Evolutionary conservation across 2,329 filamentous ascomycete species (phyloP).

Genomic region (Sporothrix variecibatus): DNA sequence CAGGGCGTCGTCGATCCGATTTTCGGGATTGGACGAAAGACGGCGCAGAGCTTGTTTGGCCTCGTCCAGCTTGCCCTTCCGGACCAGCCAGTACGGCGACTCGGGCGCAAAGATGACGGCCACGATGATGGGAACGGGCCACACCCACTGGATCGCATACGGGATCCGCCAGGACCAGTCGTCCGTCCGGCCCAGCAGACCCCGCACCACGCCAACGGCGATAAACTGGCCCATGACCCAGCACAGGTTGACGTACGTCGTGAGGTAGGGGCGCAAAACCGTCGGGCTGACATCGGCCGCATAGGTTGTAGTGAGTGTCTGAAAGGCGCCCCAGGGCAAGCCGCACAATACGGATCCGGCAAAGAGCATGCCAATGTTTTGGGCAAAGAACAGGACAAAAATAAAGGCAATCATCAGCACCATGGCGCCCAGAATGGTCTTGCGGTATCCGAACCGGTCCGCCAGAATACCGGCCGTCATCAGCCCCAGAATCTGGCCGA

Average conservation of each 20-base stretch:
- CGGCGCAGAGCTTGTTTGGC: conserved; percentile 35
- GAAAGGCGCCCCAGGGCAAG: conserved; percentile 36
- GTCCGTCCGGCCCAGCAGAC: conserved; percentile 37
- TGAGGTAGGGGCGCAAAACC: conserved; percentile 42
- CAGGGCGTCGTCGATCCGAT: conserved; percentile 32
- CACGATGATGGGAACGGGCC: conserved; percentile 45
- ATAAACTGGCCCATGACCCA: conserved; percentile 45
- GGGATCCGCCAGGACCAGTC: conserved; percentile 46
- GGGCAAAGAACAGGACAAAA: conserved; percentile 50
- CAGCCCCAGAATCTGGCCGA: conserved; percentile 53
- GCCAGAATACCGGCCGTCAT: conserved; percentile 51
- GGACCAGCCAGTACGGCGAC: conserved; percentile 50
- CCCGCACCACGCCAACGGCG: conserved; percentile 44
- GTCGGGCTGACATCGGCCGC: conserved; percentile 41
- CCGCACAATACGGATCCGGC: conserved; percentile 49
- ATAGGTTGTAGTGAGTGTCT: conserved; percentile 46
- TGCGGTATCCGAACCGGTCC: conserved; percentile 46
- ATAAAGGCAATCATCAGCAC: conserved; percentile 45
- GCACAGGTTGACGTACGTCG: conserved; percentile 50
- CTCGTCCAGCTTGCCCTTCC: conserved; percentile 41
- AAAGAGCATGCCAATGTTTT: conserved; percentile 42
- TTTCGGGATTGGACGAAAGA: conserved; percentile 36
- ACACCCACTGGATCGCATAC: conserved; percentile 38
- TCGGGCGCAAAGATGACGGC: conserved; percentile 46
- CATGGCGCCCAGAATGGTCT: conserved; percentile 47